These are phyloP conservation scores for Chaetomium fimeti DNA, from an alignment of 495 filamentous ascomycete genomes.

Conservation along the genomic window DNA sequence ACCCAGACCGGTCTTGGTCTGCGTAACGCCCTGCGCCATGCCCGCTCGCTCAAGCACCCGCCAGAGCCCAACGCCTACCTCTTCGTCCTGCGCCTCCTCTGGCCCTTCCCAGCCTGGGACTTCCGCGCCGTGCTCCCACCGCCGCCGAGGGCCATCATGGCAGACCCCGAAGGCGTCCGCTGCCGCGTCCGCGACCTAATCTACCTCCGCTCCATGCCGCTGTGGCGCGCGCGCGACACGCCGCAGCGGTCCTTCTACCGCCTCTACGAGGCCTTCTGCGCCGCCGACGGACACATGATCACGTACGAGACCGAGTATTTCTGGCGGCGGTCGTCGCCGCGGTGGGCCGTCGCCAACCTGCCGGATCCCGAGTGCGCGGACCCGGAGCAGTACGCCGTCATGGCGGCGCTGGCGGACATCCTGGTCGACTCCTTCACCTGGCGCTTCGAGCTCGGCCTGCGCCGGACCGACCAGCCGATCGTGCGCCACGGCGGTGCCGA, in stretches of 20 bases:
- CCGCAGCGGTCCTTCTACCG: slow-evolving; percentile 7
- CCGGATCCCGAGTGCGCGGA: slow-evolving; percentile 9
- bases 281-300: slow-evolving; percentile 15
- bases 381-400: slow-evolving; percentile 13
- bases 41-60: slow-evolving; percentile 13
- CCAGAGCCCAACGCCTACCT: slow-evolving; percentile 10
- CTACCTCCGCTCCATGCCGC: slow-evolving; percentile 17
- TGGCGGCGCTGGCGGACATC: slow-evolving; percentile 8
- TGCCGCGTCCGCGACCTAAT: slow-evolving; percentile 15
- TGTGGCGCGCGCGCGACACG: slow-evolving; percentile 14
- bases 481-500: neutral
- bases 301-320: slow-evolving; percentile 19
- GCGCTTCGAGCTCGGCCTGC: slow-evolving; percentile 12
- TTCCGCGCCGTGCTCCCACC: slow-evolving; percentile 14
- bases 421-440: slow-evolving; percentile 8
- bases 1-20: slow-evolving; percentile 4
- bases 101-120: slow-evolving; percentile 12
- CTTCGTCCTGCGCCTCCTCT: slow-evolving; percentile 10
- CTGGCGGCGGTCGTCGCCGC: slow-evolving; percentile 9
- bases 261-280: slow-evolving; percentile 15
- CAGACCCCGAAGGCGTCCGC: neutral
- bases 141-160: slow-evolving; percentile 10
- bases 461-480: neutral
- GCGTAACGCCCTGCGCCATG: slow-evolving; percentile 12
- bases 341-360: slow-evolving; percentile 8